Percentiles rank a stretch among this genome's conserved stretches.
Evolutionary conservation across 345 rosid genomes (phyloP).

Genomic region (Citrus hindsii): DNA sequence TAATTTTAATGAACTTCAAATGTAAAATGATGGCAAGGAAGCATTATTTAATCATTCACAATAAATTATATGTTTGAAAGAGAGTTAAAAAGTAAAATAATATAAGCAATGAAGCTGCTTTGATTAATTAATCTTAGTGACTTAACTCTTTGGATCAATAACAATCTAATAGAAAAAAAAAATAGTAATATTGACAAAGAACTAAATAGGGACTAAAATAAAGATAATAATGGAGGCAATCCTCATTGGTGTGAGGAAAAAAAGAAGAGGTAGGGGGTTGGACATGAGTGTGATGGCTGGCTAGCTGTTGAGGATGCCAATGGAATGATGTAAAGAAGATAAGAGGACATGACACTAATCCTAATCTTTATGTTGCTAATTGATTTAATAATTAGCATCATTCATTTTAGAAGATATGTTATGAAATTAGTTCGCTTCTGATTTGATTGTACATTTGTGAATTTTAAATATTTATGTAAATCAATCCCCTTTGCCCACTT

Average conservation of each 20-base stretch:
- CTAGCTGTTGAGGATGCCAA: not conserved
- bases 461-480: no score
- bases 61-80: not conserved
- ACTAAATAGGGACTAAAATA: not conserved
- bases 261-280: constrained; percentile 6
- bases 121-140: not conserved
- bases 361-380: not conserved
- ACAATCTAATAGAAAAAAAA: not conserved
- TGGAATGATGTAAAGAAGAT: constrained; percentile 9
- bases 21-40: not conserved
- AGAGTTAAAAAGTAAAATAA: not conserved
- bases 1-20: not conserved
- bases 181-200: not conserved
- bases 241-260: constrained; percentile 25
- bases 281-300: constrained; percentile 17
- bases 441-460: not conserved
- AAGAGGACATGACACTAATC: constrained; percentile 9
- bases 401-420: not conserved
- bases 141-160: not conserved
- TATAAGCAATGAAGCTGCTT: not conserved
- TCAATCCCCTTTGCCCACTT: no score
- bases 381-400: not conserved
- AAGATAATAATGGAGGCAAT: constrained; percentile 22
- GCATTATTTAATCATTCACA: not conserved
- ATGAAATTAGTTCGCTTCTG: not conserved